Percentiles rank a stretch among this genome's conserved stretches.
phyloP scores from a whole-genome alignment of 257 asterid species.

The Lavandula angustifolia region DNA sequence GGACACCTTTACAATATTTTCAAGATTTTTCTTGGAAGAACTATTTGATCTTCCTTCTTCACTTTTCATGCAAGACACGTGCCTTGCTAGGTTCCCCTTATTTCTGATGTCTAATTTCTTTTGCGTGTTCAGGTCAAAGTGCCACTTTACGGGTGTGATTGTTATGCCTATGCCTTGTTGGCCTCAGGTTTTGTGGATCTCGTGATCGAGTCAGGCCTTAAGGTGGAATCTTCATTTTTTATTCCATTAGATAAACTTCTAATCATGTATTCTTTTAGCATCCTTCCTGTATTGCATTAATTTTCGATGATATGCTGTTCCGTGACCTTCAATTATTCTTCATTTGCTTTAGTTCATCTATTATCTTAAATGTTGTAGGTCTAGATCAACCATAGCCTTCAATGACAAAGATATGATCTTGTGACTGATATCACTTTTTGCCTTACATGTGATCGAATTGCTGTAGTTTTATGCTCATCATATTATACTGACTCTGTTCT shows the following conservation, averaged over 20 bases:
- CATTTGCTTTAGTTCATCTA: not conserved
- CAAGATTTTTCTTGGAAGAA: not conserved
- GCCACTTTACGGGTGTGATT: conserved; percentile 96
- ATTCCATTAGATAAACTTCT: conserved; percentile 2
- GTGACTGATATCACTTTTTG: conserved; percentile 23
- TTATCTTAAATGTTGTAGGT: conserved; percentile 2
- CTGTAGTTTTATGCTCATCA: not conserved
- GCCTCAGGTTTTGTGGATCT: conserved; percentile 93
- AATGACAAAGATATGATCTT: conserved; percentile 2
- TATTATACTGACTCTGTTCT: not conserved
- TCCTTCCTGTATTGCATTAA: not conserved
- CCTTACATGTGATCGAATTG: conserved; percentile 28
- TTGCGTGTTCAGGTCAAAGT: conserved; percentile 74
- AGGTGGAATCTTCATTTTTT: conserved; percentile 48
- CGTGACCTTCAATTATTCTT: conserved; percentile 3
- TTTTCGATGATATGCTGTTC: conserved; percentile 9
- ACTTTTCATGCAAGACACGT: not conserved
- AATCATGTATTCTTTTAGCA: not conserved
- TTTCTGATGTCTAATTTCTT: conserved; percentile 11
- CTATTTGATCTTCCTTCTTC: not conserved
- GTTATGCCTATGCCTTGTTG: conserved; percentile 94
- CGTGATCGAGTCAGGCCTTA: conserved; percentile 91
- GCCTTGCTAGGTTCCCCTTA: not conserved
- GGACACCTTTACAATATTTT: conserved; percentile 4
- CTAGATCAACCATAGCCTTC: conserved; percentile 1